Conservation (phyloP, 257 asterid species). For the Pogostemon cablin region DNA sequence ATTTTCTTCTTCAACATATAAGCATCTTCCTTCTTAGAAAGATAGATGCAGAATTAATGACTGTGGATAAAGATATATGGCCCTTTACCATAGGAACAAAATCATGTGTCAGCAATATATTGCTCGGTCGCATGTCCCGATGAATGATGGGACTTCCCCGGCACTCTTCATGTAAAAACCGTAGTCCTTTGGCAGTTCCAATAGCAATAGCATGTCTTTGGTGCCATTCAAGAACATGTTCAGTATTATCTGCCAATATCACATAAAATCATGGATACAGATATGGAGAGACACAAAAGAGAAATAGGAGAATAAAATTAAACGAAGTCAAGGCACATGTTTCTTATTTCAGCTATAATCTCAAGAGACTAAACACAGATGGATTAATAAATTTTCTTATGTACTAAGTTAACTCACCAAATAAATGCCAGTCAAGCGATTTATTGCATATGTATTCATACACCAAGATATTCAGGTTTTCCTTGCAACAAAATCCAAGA, state of each 20-base stretch:
- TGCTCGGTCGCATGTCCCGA: slow-evolving; percentile 80
- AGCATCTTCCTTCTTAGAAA: neutral
- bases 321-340: slow-evolving; percentile 1
- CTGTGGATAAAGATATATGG: neutral
- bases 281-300: slow-evolving; percentile 3
- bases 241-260: slow-evolving; percentile 47
- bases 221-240: slow-evolving; percentile 67
- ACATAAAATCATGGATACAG: neutral
- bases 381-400: neutral
- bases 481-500: slow-evolving; percentile 84
- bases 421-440: slow-evolving; percentile 83
- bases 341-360: slow-evolving; percentile 4
- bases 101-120: slow-evolving; percentile 73
- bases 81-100: slow-evolving; percentile 72
- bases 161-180: slow-evolving; percentile 82
- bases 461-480: slow-evolving; percentile 68
- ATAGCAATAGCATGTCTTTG: slow-evolving; percentile 67
- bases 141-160: slow-evolving; percentile 88
- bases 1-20: slow-evolving; percentile 5
- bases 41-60: slow-evolving; percentile 2
- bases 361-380: neutral
- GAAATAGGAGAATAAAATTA: neutral
- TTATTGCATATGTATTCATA: slow-evolving; percentile 79
- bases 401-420: slow-evolving; percentile 46
- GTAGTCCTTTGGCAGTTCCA: slow-evolving; percentile 81